phyloP scores from a whole-genome alignment of 441 rosid species.

The Adansonia rubrostipa region DNA sequence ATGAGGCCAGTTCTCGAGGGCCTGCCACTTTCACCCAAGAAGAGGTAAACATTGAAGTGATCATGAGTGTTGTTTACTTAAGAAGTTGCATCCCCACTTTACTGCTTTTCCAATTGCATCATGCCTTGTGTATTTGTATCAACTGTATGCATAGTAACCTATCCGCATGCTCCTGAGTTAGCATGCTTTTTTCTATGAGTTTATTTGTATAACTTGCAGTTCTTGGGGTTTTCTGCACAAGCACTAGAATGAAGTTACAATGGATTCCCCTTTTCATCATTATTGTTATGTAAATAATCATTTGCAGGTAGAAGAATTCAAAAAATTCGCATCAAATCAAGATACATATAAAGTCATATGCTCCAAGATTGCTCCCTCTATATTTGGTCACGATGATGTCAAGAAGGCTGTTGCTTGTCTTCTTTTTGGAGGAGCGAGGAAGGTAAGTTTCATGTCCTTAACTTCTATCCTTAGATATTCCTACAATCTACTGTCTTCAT shows the following conservation, averaged over 20 bases:
- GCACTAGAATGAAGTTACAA: not conserved
- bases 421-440: slow-evolving; percentile 96
- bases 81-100: not conserved
- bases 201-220: not conserved
- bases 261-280: not conserved
- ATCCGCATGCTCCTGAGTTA: not conserved
- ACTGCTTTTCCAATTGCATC: not conserved
- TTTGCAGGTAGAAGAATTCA: slow-evolving; percentile 86
- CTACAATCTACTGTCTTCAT: slow-evolving; percentile 15
- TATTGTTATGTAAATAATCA: not conserved
- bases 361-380: slow-evolving; percentile 90
- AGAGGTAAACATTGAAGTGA: slow-evolving; percentile 58
- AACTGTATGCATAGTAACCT: not conserved
- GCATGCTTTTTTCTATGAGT: not conserved
- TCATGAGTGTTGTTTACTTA: not conserved
- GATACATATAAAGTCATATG: slow-evolving; percentile 66
- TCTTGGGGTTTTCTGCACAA: not conserved
- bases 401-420: slow-evolving; percentile 93
- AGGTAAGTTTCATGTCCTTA: slow-evolving; percentile 48
- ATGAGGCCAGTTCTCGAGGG: slow-evolving; percentile 79
- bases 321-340: slow-evolving; percentile 65
- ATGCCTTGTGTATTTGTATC: not conserved
- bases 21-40: slow-evolving; percentile 74
- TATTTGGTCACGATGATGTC: slow-evolving; percentile 89
- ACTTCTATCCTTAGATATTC: slow-evolving; percentile 23